Evolutionary conservation across 1,284 basidiomycete species (phyloP), one percentile per base, ranked within the genome.

Genomic region (Cryptococcus sp.): DNA sequence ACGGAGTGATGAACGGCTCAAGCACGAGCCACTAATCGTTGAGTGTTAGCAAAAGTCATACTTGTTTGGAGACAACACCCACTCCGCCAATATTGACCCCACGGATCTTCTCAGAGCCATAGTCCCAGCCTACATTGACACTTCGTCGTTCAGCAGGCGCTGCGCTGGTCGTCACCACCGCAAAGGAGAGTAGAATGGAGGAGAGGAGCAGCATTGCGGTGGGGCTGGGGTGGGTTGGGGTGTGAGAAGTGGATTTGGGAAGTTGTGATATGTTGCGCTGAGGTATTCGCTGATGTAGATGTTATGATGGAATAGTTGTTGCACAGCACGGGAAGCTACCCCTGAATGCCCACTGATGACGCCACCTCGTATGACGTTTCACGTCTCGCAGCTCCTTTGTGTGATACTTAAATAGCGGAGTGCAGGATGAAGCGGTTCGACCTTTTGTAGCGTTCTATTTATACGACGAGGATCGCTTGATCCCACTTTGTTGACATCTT

Each of bases 1-100:
- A 88, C 15, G 91, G 91, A 0, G 88, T 78, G 65, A 78, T 78
- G 63, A 69, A 79, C 0, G 76, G 73, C 60, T 79, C 77, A 15
- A 71, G 61, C 7, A 77, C 66, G 20, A 73, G 69, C 71, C 71
- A 73, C 67, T 72, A 52, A 23, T 16, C 22, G 40, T 44, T 17
- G 17, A 54, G 43, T 52, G 50, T 57, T 11, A 34, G 45, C 43
- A 38, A 47, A 40, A 22, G 38, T 40, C 7, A 26, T 39, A 26
- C 25, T 22, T 25, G 16, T n/a, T 26, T 6, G 8, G 8, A 37
- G 6, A 37, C 41, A 15, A 3, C 1, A 70, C 73, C 67, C 57
- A 77, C 76, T 39, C 77, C 77, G 38, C 78, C 78, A 16, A 79
- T 58, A 56, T 79, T 79, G 56, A 79, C 77, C 54, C 78, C 78